phyloP scores from a whole-genome alignment of 177 flowering plant species.

The Vitis hybrid region DNA sequence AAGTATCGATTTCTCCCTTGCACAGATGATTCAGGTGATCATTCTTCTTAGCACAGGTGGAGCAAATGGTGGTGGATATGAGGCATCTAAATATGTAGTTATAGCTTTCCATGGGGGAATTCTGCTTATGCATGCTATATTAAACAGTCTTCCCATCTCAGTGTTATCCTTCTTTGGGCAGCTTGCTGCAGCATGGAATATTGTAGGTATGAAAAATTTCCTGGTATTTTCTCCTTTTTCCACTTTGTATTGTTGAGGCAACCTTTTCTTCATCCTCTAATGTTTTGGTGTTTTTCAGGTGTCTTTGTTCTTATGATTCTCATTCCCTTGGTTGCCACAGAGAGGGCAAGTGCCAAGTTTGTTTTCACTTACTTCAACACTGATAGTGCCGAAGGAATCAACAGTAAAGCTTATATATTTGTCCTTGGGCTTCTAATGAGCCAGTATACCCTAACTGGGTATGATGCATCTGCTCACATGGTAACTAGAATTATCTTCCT shows the following conservation, averaged over 20 bases:
- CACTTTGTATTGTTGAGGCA: neutral
- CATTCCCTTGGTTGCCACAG: conserved; percentile 75
- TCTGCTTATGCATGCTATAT: conserved; percentile 64
- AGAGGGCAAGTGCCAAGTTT: conserved; percentile 72
- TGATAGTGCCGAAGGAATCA: conserved; percentile 76
- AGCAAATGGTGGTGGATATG: conserved; percentile 81
- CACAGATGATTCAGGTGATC: conserved; percentile 74
- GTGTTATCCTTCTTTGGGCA: conserved; percentile 83
- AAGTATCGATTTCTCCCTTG: conserved; percentile 84
- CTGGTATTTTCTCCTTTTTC: neutral
- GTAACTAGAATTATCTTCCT: conserved; percentile 32
- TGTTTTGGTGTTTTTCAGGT: conserved; percentile 42
- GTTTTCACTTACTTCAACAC: conserved; percentile 92
- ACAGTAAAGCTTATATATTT: conserved; percentile 69
- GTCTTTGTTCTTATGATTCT: conserved; percentile 84
- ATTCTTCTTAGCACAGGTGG: conserved; percentile 94
- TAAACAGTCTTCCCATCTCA: conserved; percentile 84
- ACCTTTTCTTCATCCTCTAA: neutral
- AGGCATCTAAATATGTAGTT: conserved; percentile 76
- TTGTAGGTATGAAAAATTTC: conserved; percentile 50
- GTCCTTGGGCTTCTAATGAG: conserved; percentile 89
- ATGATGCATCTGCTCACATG: conserved; percentile 99
- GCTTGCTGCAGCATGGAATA: conserved; percentile 90
- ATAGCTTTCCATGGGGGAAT: conserved; percentile 72
- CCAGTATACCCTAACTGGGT: conserved; percentile 88